Evolutionary conservation across 495 filamentous ascomycete species (phyloP), one percentile per base, ranked within the genome.

Genomic region (Chaetomium tenue): DNA sequence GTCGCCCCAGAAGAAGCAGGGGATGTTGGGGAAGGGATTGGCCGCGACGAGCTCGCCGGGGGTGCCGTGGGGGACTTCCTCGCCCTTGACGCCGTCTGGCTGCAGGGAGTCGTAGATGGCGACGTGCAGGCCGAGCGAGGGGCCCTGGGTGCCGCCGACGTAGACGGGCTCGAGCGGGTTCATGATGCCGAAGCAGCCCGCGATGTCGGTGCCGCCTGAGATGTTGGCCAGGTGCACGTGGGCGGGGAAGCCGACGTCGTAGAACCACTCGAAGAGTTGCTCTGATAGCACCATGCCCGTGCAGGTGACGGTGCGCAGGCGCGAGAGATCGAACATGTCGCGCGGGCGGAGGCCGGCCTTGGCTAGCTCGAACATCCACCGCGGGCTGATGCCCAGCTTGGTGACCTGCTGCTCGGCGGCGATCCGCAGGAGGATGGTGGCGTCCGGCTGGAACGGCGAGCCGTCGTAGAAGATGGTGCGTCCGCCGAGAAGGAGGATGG

Each of bases 281-380:
- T 90, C 83, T 9, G 87, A 83, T 11, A 92, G 81, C 0, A 92
- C 89, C 90, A 92, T 92, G 15, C 89, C 90, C 5, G 90, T 93
- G 61, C 81, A 84, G 12, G 82, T 85, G 20, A 92, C 89, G 18
- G 77, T 69, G 26, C 76, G 74, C 28, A 93, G 78, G 50, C 66
- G 72, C 7, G 79, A 84, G 15, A 92, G 76, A 63, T 92, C 87
- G 23, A 81, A 78, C 12, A 88, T 77, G 26, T 86, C 72, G 16
- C 83, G 81, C 3, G 90, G 90, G 0, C 69, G 68, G 44, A 91
- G 78, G 5, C 79, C 77, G 48, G 78, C 75, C 58, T 86, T 87
- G 65, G 86, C 78, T 4, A 92, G 68, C 70, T 91, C 89, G 63
- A 87, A 80, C 66, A 93, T 76, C 81, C 86, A 93, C 4, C 88